Conservation (phyloP, 805 yeast species). For the Candida railenensis region DNA sequence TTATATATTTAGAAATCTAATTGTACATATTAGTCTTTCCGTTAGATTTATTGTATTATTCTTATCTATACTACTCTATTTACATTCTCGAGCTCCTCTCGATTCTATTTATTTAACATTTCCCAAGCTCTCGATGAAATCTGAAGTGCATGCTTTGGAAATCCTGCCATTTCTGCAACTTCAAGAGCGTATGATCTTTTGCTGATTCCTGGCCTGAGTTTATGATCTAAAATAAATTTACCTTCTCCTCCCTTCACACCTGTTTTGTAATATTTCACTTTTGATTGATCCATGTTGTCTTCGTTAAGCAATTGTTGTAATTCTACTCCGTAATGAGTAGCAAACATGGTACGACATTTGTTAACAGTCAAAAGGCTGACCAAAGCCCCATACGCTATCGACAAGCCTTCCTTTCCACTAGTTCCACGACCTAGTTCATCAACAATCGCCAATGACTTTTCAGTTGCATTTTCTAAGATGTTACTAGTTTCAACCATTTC, state of each 20-base stretch:
- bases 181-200: constrained; percentile 72
- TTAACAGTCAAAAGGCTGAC: constrained; percentile 52
- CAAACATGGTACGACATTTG: constrained; percentile 76
- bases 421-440: constrained; percentile 90
- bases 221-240: constrained; percentile 51
- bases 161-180: constrained; percentile 78
- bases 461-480: constrained; percentile 56
- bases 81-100: too few relatives aligned
- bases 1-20: not conserved
- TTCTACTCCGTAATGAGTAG: constrained; percentile 71
- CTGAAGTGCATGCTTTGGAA: constrained; percentile 58
- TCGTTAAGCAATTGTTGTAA: constrained; percentile 34
- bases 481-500: constrained; percentile 69
- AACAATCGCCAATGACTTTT: constrained; percentile 58
- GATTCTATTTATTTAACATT: constrained; percentile 4
- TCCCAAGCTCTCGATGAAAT: constrained; percentile 42
- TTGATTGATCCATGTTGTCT: constrained; percentile 23
- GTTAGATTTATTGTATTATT: not conserved
- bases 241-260: constrained; percentile 21
- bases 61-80: not conserved
- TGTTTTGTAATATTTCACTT: constrained; percentile 30
- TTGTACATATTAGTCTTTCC: too few relatives aligned
- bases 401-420: constrained; percentile 77
- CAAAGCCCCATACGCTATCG: constrained; percentile 79
- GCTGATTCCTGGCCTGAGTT: constrained; percentile 65